phyloP scores from a whole-genome alignment of 257 asterid species.

The Linderniella brevidens region DNA sequence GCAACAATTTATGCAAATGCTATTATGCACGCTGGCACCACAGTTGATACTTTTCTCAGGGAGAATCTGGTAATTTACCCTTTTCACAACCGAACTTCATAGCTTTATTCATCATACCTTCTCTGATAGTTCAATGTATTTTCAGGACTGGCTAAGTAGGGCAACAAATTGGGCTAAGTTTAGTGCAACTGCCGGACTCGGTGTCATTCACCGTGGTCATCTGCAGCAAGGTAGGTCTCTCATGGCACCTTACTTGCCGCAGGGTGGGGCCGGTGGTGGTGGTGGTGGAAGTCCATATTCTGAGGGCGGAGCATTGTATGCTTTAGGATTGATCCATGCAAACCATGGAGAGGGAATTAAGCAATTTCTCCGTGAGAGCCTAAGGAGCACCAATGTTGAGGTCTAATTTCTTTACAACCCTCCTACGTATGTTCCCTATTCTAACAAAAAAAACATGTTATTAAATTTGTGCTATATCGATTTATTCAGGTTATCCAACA shows the following conservation, averaged over 20 bases:
- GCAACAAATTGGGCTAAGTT: slow-evolving; percentile 98
- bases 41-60: slow-evolving; percentile 87
- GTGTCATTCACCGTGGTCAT: slow-evolving; percentile 94
- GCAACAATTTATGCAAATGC: slow-evolving; percentile 96
- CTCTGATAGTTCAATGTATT: slow-evolving; percentile 4
- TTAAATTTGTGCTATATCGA: background rate
- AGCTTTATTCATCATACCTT: background rate
- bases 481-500: slow-evolving; percentile 84
- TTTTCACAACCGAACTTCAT: background rate
- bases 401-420: slow-evolving; percentile 15
- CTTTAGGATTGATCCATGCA: slow-evolving; percentile 94
- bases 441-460: no score
- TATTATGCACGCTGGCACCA: slow-evolving; percentile 98
- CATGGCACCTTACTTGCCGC: slow-evolving; percentile 98
- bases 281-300: slow-evolving; percentile 96
- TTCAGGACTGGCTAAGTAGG: slow-evolving; percentile 94
- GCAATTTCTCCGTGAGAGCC: slow-evolving; percentile 82
- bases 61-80: slow-evolving; percentile 61
- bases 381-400: slow-evolving; percentile 80
- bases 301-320: slow-evolving; percentile 96
- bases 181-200: slow-evolving; percentile 97
- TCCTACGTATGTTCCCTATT: no score
- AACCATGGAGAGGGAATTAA: slow-evolving; percentile 97
- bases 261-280: slow-evolving; percentile 87
- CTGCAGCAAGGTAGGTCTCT: slow-evolving; percentile 90